Evolutionary conservation across 2,329 filamentous ascomycete species (phyloP).

Genomic region (Aspergillus felis): DNA sequence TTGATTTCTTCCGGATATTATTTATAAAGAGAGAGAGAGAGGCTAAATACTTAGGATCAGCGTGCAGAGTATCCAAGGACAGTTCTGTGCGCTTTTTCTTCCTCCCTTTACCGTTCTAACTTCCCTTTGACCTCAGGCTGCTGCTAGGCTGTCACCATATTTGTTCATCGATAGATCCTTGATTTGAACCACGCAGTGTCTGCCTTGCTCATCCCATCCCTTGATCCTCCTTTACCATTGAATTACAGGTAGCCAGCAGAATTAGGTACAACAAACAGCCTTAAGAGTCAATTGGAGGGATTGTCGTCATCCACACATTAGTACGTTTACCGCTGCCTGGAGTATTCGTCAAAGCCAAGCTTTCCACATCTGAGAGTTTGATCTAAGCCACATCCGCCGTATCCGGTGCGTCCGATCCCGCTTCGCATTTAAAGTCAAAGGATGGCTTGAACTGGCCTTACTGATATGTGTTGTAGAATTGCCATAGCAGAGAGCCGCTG

Average conservation of each 20-base stretch:
- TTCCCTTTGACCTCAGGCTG: not conserved
- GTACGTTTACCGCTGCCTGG: not conserved
- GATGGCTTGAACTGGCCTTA: not conserved
- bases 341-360: not conserved
- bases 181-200: too few species aligned
- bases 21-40: not conserved
- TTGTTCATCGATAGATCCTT: not conserved
- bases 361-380: not conserved
- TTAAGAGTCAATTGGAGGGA: not conserved
- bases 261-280: not conserved
- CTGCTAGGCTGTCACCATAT: not conserved
- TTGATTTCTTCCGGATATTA: not conserved
- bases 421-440: conserved; percentile 6
- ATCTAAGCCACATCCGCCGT: conserved; percentile 9
- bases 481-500: not conserved
- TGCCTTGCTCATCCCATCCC: not conserved
- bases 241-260: not conserved
- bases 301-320: not conserved
- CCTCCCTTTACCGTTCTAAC: not conserved
- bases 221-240: not conserved
- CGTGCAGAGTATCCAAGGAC: not conserved
- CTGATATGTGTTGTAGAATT: not conserved
- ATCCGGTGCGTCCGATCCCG: conserved; percentile 4
- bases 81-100: not conserved
- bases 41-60: not conserved